These are phyloP conservation scores for Phytophthora cryptogea DNA, from an alignment of 352 stramenopile genomes.

Conservation along the genomic window DNA sequence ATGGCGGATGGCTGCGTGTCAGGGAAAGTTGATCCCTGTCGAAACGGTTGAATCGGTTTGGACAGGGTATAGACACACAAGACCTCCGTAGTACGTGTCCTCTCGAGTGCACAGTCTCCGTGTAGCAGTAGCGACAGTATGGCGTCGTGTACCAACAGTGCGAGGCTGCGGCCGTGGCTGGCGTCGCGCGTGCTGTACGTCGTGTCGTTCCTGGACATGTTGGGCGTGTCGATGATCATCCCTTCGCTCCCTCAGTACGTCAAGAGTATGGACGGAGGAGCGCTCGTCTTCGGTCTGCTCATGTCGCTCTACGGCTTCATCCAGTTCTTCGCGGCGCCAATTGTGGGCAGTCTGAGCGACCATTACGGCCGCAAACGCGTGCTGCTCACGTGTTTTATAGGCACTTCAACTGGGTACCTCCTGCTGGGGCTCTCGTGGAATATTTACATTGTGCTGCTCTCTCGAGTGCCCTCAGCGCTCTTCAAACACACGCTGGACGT, in stretches of 20 bases:
- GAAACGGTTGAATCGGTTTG: too few species aligned
- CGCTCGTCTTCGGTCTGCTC: slow-evolving; percentile 72
- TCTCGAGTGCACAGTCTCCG: not conserved
- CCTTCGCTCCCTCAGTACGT: slow-evolving; percentile 79
- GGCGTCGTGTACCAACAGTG: not conserved
- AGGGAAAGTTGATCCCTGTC: too few species aligned
- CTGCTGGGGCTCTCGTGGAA: slow-evolving; percentile 78
- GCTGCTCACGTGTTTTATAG: slow-evolving; percentile 67
- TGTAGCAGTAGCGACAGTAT: too few species aligned
- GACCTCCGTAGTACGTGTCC: too few species aligned
- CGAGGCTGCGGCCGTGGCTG: slow-evolving; percentile 30
- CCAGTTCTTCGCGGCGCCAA: slow-evolving; percentile 79
- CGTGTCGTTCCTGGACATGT: slow-evolving; percentile 82
- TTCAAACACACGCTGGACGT: slow-evolving; percentile 88
- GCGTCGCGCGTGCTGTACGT: slow-evolving; percentile 63
- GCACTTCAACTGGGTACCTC: slow-evolving; percentile 62
- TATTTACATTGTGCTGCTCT: slow-evolving; percentile 80
- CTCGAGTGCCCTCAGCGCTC: slow-evolving; percentile 65
- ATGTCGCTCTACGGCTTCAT: slow-evolving; percentile 88
- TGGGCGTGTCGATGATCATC: slow-evolving; percentile 87
- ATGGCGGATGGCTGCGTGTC: slow-evolving; percentile 1
- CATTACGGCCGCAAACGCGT: slow-evolving; percentile 68
- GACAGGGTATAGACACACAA: too few species aligned
- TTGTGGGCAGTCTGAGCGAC: slow-evolving; percentile 77
- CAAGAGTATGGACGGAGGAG: slow-evolving; percentile 76